Evolutionary conservation across 2,329 filamentous ascomycete genomes (phyloP).

Genomic region (Piedraia hortae): DNA sequence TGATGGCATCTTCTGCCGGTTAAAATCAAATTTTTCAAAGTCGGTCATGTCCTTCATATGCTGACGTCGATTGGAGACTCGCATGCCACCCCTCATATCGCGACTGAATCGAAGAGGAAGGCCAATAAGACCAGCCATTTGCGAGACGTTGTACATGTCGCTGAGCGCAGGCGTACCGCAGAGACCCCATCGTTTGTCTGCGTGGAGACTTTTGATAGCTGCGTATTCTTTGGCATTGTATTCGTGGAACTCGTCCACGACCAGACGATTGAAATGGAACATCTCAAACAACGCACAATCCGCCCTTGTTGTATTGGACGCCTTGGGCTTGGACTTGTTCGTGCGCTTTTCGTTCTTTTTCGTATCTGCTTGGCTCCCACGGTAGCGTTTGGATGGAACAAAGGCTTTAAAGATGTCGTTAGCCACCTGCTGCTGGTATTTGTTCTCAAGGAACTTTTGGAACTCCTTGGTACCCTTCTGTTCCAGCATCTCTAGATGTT

Average conservation of each 20-base stretch:
- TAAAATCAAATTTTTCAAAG: constrained; percentile 29
- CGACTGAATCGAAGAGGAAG: constrained; percentile 28
- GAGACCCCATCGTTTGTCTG: constrained; percentile 30
- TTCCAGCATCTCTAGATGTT: constrained; percentile 16
- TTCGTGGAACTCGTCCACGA: constrained; percentile 39
- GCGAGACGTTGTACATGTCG: constrained; percentile 31
- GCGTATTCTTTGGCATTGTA: constrained; percentile 17
- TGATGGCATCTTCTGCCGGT: constrained; percentile 20
- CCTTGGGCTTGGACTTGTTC: constrained; percentile 3
- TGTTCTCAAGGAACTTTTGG: constrained; percentile 5
- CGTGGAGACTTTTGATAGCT: constrained; percentile 19
- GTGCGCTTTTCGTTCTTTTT: constrained; percentile 6
- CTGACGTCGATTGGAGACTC: constrained; percentile 19
- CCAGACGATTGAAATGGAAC: constrained; percentile 31
- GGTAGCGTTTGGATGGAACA: constrained; percentile 15
- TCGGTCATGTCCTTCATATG: constrained; percentile 19
- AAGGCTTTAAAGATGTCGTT: constrained; percentile 13
- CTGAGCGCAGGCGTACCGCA: constrained; percentile 33
- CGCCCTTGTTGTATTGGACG: constrained; percentile 2
- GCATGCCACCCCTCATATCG: constrained; percentile 18
- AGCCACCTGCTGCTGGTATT: constrained; percentile 8
- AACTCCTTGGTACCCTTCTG: constrained; percentile 11
- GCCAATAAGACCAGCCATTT: constrained; percentile 28
- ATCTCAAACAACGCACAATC: constrained; percentile 22
- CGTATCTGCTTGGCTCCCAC: constrained; percentile 5